A percentile compares a stretch with the other conserved stretches of the same genome.
Conservation (phyloP, 2,329 filamentous ascomycete species). For the Hymenotorrendiella dingleyae region DNA sequence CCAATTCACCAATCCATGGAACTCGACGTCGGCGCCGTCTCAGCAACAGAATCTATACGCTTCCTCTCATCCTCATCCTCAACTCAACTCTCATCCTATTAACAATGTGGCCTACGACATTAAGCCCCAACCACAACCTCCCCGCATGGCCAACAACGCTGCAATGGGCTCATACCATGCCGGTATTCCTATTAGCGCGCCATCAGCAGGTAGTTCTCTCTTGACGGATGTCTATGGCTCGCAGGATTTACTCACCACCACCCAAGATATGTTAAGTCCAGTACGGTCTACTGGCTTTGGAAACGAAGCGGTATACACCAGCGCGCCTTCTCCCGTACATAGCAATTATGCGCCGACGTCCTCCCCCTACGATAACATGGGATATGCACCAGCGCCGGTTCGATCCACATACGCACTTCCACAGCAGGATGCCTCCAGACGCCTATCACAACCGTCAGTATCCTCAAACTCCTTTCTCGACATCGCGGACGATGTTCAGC, state of each 20-base stretch:
- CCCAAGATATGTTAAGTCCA: slow-evolving; percentile 68
- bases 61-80: slow-evolving; percentile 47
- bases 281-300: slow-evolving; percentile 61
- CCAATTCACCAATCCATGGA: slow-evolving; percentile 90
- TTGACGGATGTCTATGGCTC: slow-evolving; percentile 49
- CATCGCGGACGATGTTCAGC: slow-evolving; percentile 20
- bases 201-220: slow-evolving; percentile 67
- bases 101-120: slow-evolving; percentile 52
- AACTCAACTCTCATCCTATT: slow-evolving; percentile 46
- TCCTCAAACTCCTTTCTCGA: slow-evolving; percentile 44
- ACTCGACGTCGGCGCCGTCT: slow-evolving; percentile 47
- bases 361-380: slow-evolving; percentile 68
- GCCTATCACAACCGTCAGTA: slow-evolving; percentile 82
- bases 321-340: slow-evolving; percentile 48
- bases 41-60: slow-evolving; percentile 54
- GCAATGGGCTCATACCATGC: slow-evolving; percentile 66
- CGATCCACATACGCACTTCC: slow-evolving; percentile 52
- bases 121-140: slow-evolving; percentile 46
- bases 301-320: slow-evolving; percentile 57
- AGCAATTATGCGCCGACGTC: slow-evolving; percentile 34
- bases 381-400: slow-evolving; percentile 63
- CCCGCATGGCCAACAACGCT: slow-evolving; percentile 51
- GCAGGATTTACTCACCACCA: slow-evolving; percentile 63
- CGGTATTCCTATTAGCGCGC: slow-evolving; percentile 66
- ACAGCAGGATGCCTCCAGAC: slow-evolving; percentile 49